Conservation (phyloP, 768 basidiomycete species). For the Amanita muscaria region DNA sequence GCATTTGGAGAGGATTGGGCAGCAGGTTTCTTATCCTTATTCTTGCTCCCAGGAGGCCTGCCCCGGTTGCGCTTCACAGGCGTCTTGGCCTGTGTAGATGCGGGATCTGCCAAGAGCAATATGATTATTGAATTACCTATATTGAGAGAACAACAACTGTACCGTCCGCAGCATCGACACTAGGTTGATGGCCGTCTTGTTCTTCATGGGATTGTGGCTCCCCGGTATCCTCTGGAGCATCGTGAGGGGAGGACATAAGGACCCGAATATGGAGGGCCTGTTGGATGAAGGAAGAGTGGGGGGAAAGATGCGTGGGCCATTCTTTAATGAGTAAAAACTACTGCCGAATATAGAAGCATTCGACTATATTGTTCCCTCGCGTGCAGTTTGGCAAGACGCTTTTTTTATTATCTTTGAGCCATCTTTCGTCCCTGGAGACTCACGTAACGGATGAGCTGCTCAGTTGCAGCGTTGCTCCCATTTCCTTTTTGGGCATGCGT, state of each 20-base stretch:
- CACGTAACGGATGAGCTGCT: slow-evolving; percentile 40
- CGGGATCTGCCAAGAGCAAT: no score
- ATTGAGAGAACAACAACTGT: slow-evolving; percentile 13
- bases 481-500: slow-evolving; percentile 12
- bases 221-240: slow-evolving; percentile 41
- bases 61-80: slow-evolving; percentile 74
- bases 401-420: slow-evolving; percentile 43
- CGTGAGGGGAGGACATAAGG: slow-evolving; percentile 53
- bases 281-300: slow-evolving; percentile 39
- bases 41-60: slow-evolving; percentile 84
- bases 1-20: slow-evolving; percentile 23
- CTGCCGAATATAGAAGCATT: slow-evolving; percentile 63
- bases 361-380: slow-evolving; percentile 51
- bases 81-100: slow-evolving; percentile 20
- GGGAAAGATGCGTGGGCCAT: slow-evolving; percentile 53
- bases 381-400: slow-evolving; percentile 52
- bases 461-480: neutral
- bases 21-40: slow-evolving; percentile 54
- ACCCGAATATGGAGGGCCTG: slow-evolving; percentile 20
- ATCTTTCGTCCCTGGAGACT: slow-evolving; percentile 44
- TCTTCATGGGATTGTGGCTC: slow-evolving; percentile 55
- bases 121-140: no score
- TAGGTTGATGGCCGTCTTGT: slow-evolving; percentile 38
- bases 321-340: slow-evolving; percentile 65
- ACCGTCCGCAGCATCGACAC: slow-evolving; percentile 33